A percentile compares a stretch with the other conserved stretches of the same genome.
These are phyloP conservation scores for Bothriochloa decipiens DNA, from an alignment of 176 grass and related monocot species.

Conservation along the genomic window DNA sequence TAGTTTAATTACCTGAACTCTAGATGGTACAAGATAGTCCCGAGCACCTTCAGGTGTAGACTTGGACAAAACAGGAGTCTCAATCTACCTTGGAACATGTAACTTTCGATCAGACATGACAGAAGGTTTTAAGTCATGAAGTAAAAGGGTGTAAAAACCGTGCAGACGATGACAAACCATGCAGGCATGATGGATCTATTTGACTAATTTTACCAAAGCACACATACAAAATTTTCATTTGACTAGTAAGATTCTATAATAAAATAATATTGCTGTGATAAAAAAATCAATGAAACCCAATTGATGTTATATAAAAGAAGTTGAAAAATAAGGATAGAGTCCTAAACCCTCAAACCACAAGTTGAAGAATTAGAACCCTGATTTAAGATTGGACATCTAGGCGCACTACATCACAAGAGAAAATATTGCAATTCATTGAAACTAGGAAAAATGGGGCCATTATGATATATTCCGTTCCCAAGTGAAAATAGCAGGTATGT, in stretches of 20 bases:
- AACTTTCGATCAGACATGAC: conserved; percentile 47
- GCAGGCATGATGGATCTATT: conserved; percentile 9
- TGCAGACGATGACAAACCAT: background rate
- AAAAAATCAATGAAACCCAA: background rate
- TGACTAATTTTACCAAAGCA: background rate
- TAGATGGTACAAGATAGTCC: conserved; percentile 98
- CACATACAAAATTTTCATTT: background rate
- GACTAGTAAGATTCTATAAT: conserved; percentile 10
- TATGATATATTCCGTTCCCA: background rate
- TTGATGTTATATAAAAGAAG: conserved; percentile 1
- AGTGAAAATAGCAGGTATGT: conserved; percentile 11
- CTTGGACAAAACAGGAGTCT: conserved; percentile 99
- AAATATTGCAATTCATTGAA: conserved; percentile 11
- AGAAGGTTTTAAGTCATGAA: background rate
- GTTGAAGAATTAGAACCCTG: conserved; percentile 15
- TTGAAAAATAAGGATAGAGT: conserved; percentile 9
- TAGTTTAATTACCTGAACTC: conserved; percentile 85
- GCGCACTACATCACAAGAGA: background rate
- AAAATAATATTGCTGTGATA: background rate
- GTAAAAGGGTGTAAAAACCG: background rate
- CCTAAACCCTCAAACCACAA: background rate
- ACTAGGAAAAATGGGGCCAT: background rate
- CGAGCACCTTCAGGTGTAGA: conserved; percentile 98
- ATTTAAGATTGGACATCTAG: conserved; percentile 7
- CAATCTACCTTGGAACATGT: conserved; percentile 96